Conservation (phyloP, 805 yeast genomes). For the Candida suzukii region DNA sequence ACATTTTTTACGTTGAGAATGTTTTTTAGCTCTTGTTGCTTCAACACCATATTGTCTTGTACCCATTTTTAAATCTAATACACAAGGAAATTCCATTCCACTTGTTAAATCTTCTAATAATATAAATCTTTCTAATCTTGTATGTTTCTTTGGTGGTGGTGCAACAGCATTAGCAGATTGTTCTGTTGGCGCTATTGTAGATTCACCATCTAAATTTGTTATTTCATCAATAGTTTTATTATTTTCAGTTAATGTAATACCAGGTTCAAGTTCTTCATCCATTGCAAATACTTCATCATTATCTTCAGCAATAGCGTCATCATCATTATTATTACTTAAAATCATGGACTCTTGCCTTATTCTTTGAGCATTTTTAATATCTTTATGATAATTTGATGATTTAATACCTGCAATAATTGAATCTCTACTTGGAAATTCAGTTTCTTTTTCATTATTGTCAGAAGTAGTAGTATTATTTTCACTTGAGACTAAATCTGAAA, state of each 20-base stretch:
- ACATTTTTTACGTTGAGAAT: slow-evolving; percentile 80
- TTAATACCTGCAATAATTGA: slow-evolving; percentile 16
- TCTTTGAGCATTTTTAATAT: not conserved
- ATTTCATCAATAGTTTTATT: too few species aligned
- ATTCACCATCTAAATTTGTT: too few species aligned
- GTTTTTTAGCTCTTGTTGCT: slow-evolving; percentile 63
- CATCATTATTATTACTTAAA: not conserved
- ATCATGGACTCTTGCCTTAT: not conserved
- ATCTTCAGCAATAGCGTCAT: not conserved
- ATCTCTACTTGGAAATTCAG: slow-evolving; percentile 20
- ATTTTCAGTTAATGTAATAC: too few species aligned
- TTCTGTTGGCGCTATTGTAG: not conserved
- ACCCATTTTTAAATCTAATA: slow-evolving; percentile 94
- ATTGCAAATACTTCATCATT: slow-evolving; percentile 34
- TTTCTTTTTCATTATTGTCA: not conserved
- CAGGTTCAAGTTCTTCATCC: slow-evolving; percentile 32
- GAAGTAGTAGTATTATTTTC: not conserved
- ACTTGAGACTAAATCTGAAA: not conserved
- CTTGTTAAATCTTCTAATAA: slow-evolving; percentile 85
- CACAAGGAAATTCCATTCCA: slow-evolving; percentile 81
- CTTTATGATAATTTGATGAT: slow-evolving; percentile 1
- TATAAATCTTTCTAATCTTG: slow-evolving; percentile 73
- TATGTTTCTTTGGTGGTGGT: slow-evolving; percentile 22
- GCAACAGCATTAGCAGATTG: not conserved
- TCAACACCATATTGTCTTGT: slow-evolving; percentile 98